Conservation (phyloP, 2,329 filamentous ascomycete species). For the Pezizomycotina sp. region DNA sequence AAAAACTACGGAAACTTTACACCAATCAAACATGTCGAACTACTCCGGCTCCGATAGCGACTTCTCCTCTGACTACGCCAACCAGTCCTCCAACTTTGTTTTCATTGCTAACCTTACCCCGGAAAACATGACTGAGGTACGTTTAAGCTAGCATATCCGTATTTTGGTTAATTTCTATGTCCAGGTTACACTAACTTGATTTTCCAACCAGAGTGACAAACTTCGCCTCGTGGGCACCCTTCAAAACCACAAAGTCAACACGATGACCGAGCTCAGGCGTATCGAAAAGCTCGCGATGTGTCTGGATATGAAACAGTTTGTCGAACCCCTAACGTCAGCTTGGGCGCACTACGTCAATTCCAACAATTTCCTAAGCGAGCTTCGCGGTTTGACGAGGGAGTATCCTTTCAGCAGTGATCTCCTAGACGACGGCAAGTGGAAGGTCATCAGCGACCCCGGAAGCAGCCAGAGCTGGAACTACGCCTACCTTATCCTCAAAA, state of each 20-base stretch:
- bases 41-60: background rate
- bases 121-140: no score
- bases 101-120: background rate
- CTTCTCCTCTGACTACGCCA: background rate
- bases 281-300: conserved; percentile 50
- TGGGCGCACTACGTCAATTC: conserved; percentile 58
- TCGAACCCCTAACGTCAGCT: conserved; percentile 50
- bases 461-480: conserved; percentile 60
- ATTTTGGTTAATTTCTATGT: no score
- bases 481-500: conserved; percentile 53
- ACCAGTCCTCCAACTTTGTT: background rate
- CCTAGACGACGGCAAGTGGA: conserved; percentile 46
- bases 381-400: conserved; percentile 48
- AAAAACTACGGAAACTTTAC: background rate
- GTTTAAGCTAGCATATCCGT: no score
- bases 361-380: conserved; percentile 51
- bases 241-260: conserved; percentile 52
- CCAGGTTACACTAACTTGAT: no score
- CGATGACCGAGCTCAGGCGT: conserved; percentile 52
- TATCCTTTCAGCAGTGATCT: conserved; percentile 53
- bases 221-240: conserved; percentile 31
- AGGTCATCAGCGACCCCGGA: conserved; percentile 46
- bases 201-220: conserved; percentile 20
- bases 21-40: background rate
- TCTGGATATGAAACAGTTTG: conserved; percentile 42